Evolutionary conservation across 2,329 filamentous ascomycete genomes (phyloP), one percentile per base, ranked within the genome.

Genomic region (Cladophialophora chaetospira): DNA sequence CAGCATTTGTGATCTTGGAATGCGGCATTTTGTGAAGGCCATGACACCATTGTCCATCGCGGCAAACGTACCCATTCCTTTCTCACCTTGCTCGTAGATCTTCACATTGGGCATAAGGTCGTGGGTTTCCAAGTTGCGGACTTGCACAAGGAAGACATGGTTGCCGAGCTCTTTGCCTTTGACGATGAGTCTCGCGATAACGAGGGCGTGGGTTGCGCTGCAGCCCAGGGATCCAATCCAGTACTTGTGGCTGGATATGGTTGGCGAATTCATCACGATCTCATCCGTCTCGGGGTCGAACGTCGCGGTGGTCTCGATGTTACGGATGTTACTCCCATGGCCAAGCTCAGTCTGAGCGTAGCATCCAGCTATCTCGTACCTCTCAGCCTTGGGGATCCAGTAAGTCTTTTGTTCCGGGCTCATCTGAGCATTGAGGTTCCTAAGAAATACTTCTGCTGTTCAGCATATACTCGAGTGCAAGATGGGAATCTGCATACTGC

Each of bases 51-150:
- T 73, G 26, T 71, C 69, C n/a, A 63, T 65, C 19, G 57, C 54
- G 45, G 58, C 55, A 29, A 64, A 63, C 17, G 53, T 61, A 8
- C 86, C 87, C 61, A 88, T 40, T 13, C 29, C 87, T 48, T 65
- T 65, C 21, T 58, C 57, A 19, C 68, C 67, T 25, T 69, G 58
- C 31, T 70, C 68, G 55, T 67, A 67, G 4, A 68, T 59, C 31
- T 67, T 62, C 45, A 69, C 62, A 4, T 64, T 64, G 6, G 60
- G 53, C 52, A 68, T 42, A 10, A 65, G 55, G 42, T 65, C 55
- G 38, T 64, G 62, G 11, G 65, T 65, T 5, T 65, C 56, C 28
- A 70, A 53, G 8, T 66, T 58, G 3, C 67, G 66, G 13, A 70
- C 38, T 50, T 69, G 67, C 2, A 68, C 55, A 4, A 70, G 55